Base-by-base conservation (phyloP, 129 eudicot species). In the Chrysanthemum lavandulifolium region DNA sequence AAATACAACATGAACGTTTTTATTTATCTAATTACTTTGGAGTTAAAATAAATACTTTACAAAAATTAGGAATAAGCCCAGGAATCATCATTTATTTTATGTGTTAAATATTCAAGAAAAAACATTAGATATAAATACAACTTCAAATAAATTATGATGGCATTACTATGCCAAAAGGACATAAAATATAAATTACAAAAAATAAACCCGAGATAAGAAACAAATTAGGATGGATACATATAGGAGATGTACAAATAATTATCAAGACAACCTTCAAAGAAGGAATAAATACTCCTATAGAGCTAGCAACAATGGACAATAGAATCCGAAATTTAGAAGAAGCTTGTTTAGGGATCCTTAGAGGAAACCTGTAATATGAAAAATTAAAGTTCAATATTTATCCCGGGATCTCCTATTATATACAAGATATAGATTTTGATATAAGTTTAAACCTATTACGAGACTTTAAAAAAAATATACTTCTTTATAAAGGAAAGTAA, bases 341-440 rank as follows among this genome's bases (percentile, higher is more conserved):
- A 23, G 27, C 0, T 0, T 23, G 27, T 23, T 23, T 23, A 23
- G 27, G 27, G 27, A 1, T 23, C 27, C 25, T 54, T 0, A 69
- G 50, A 15, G 52, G 64, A 69, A 69, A 54, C 36, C 29, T 69
- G 33, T 15, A 69, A 52, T 69, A 31, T 15, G 64, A 5, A n/a
- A 69, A 69, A 54, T 6, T 69, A 10, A 69, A 69, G 5, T 69
- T 69, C 10, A 69, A 69, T 54, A 69, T 69, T 2, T 69, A 69
- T 16, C 52, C 51, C 0, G 29, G 52, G 54, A 69, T 69, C 10
- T 69, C 29, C 2, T 55, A 69, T 10, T 15, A 69, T 54, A 53
- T 54, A 0, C 10, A 13, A 55, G 65, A 69, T 8, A 69, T n/a
- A 29, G 50, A 69, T 55, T 69, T 69, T 33, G 33, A 54, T 54